phyloP scores from a whole-genome alignment of 495 filamentous ascomycete genomes.

The Lepidopterella palustris region DNA sequence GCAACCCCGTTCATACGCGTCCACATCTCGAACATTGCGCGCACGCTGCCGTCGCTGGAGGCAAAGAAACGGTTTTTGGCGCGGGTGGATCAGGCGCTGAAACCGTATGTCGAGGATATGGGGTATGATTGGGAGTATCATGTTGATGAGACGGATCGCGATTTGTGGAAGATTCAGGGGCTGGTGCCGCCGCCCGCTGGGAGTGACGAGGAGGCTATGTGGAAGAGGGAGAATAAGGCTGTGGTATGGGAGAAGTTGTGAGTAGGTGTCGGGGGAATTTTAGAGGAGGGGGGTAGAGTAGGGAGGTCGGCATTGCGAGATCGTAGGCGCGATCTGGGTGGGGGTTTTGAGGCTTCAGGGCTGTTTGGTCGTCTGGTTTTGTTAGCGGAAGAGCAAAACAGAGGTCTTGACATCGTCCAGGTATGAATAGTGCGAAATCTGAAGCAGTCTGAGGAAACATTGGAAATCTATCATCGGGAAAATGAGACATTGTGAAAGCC shows the following conservation, averaged over 20 bases:
- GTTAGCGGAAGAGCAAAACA: too few species aligned
- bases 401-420: too few species aligned
- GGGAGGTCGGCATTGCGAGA: too few species aligned
- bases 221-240: constrained; percentile 17
- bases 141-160: constrained; percentile 35
- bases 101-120: constrained; percentile 34
- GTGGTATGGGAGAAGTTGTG: constrained; percentile 10
- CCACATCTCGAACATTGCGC: constrained; percentile 33
- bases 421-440: not conserved
- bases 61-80: not conserved
- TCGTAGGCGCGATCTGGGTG: too few species aligned
- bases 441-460: not conserved
- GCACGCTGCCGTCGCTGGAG: constrained; percentile 15
- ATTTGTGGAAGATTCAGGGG: constrained; percentile 29
- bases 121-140: constrained; percentile 40
- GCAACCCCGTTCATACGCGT: constrained; percentile 34
- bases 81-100: constrained; percentile 26
- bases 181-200: constrained; percentile 21
- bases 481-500: too few species aligned
- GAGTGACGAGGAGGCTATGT: constrained; percentile 18
- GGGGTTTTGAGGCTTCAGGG: too few species aligned
- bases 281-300: too few species aligned
- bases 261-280: not conserved
- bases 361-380: too few species aligned
- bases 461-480: too few species aligned